These are phyloP conservation scores for Zostera marina DNA, from an alignment of 116 monocot species.

Conservation along the genomic window DNA sequence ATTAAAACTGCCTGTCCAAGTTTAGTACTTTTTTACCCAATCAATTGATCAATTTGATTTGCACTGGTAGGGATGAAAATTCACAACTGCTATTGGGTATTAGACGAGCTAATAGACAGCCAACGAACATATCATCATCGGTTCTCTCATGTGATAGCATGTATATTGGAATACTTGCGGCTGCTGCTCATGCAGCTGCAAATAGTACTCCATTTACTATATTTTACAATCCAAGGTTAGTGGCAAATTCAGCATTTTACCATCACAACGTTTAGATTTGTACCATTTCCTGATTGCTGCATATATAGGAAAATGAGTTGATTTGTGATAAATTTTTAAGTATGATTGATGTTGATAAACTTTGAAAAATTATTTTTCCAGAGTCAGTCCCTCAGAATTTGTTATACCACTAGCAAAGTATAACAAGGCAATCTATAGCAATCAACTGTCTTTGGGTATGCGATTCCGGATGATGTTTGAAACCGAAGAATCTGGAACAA, in stretches of 20 bases:
- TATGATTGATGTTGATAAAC: too few relatives aligned
- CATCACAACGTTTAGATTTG: too few relatives aligned
- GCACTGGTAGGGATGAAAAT: conserved; percentile 46
- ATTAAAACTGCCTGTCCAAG: neutral
- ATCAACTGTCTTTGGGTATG: conserved; percentile 6
- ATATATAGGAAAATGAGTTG: too few relatives aligned
- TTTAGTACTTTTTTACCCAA: neutral
- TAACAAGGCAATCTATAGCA: conserved; percentile 50
- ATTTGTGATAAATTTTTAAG: too few relatives aligned
- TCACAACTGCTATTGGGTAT: conserved; percentile 62
- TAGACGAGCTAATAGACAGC: conserved; percentile 68
- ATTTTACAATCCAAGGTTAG: conserved; percentile 74
- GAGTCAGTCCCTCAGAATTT: conserved; percentile 77
- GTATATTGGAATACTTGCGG: conserved; percentile 78
- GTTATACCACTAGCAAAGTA: conserved; percentile 72
- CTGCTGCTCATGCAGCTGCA: conserved; percentile 71
- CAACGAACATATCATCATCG: conserved; percentile 57
- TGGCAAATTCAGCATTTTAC: too few relatives aligned
- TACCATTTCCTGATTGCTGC: too few relatives aligned
- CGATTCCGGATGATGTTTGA: conserved; percentile 15
- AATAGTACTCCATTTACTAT: conserved; percentile 61
- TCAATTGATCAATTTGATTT: neutral
- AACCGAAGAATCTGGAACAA: conserved; percentile 17
- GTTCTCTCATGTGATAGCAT: conserved; percentile 77
- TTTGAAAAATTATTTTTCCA: too few relatives aligned